Evolutionary conservation across 1,284 basidiomycete genomes (phyloP).

Genomic region (Papiliotrema fonsecae): DNA sequence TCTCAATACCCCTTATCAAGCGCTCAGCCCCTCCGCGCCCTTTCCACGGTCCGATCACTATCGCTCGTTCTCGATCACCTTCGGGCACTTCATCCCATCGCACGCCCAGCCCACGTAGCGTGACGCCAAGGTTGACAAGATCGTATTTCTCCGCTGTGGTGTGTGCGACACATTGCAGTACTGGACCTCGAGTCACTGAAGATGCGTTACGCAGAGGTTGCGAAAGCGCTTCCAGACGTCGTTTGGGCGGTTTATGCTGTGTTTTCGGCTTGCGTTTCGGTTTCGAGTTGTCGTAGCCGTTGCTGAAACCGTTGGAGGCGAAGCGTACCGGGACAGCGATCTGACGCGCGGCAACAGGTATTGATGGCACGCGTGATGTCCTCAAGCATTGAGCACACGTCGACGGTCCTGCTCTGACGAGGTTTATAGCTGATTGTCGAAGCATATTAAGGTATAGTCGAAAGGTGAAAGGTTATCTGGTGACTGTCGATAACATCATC

Average conservation of each 20-base stretch:
- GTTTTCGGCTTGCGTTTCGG: slow-evolving; percentile 9
- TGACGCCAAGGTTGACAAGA: slow-evolving; percentile 31
- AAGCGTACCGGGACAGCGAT: not conserved
- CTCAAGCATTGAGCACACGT: slow-evolving; percentile 2
- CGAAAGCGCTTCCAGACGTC: slow-evolving; percentile 46
- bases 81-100: slow-evolving; percentile 46
- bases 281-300: slow-evolving; percentile 3
- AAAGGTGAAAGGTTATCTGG: not conserved
- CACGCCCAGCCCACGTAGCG: slow-evolving; percentile 34
- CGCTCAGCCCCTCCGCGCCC: slow-evolving; percentile 41
- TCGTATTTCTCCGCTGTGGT: slow-evolving; percentile 47
- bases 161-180: slow-evolving; percentile 47
- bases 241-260: slow-evolving; percentile 45
- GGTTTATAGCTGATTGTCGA: not conserved
- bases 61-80: slow-evolving; percentile 40
- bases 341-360: not conserved
- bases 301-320: not conserved
- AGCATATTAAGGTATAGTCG: slow-evolving; percentile 8
- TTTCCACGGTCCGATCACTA: slow-evolving; percentile 47
- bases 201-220: slow-evolving; percentile 43
- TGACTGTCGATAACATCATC: too few relatives aligned
- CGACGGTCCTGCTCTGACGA: not conserved
- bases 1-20: slow-evolving; percentile 35
- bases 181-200: slow-evolving; percentile 43
- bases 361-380: not conserved